phyloP scores from a whole-genome alignment of 495 filamentous ascomycete species.

The Hypomontagnella submonticulosa region DNA sequence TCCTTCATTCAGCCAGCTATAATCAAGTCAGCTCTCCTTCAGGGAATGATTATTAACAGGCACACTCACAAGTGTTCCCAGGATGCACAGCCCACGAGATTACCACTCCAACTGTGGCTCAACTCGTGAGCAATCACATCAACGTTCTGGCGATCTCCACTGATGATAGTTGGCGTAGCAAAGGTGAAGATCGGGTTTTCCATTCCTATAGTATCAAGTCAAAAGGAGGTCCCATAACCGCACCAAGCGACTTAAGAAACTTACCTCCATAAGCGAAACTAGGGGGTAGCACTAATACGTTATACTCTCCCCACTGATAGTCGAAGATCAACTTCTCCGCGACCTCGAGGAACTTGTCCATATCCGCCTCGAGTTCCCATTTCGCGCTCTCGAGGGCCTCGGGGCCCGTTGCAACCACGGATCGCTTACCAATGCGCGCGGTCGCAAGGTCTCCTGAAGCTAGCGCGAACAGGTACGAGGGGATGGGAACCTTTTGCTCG shows the following conservation, averaged over 20 bases:
- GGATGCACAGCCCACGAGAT: conserved; percentile 86
- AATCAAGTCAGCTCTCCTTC: conserved; percentile 22
- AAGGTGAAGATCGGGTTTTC: conserved; percentile 96
- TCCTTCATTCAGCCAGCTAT: conserved; percentile 89
- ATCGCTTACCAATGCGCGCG: conserved; percentile 86
- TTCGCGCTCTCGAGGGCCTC: conserved; percentile 85
- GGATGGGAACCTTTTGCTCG: conserved; percentile 89
- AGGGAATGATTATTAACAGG: neutral
- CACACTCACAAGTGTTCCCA: conserved; percentile 88
- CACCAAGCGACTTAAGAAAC: conserved; percentile 14
- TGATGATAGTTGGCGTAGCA: conserved; percentile 91
- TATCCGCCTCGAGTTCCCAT: conserved; percentile 89
- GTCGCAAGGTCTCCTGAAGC: conserved; percentile 89
- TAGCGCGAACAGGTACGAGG: conserved; percentile 91
- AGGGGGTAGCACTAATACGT: conserved; percentile 88
- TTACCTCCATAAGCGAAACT: conserved; percentile 83
- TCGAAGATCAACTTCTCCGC: conserved; percentile 90
- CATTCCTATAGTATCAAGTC: conserved; percentile 71
- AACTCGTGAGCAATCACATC: conserved; percentile 98
- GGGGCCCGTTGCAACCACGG: conserved; percentile 84
- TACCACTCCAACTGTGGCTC: conserved; percentile 91
- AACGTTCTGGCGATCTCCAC: conserved; percentile 90
- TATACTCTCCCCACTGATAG: conserved; percentile 95
- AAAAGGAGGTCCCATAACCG: neutral
- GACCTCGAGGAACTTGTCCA: conserved; percentile 87